Percentiles rank a stretch among this genome's conserved stretches.
Evolutionary conservation across 805 yeast species (phyloP).

Genomic region (Wickerhamiella nectarea): DNA sequence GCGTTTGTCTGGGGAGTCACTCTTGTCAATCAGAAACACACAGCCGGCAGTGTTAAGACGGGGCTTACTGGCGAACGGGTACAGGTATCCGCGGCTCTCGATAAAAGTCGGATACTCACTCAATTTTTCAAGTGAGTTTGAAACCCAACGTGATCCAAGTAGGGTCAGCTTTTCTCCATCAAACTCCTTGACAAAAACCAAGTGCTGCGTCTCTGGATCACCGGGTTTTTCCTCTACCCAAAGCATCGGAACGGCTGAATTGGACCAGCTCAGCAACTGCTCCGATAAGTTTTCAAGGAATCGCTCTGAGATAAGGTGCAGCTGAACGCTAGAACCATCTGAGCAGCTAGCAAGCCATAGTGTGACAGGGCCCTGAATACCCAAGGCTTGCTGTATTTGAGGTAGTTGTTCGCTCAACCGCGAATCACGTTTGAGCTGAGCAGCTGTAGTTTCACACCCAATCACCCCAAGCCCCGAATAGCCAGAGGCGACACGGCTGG

Average conservation of each 20-base stretch:
- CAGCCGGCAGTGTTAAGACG: not conserved
- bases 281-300: slow-evolving; percentile 7
- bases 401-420: slow-evolving; percentile 18
- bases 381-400: slow-evolving; percentile 47
- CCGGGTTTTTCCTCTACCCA: slow-evolving; percentile 14
- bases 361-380: slow-evolving; percentile 38
- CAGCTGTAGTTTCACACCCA: slow-evolving; percentile 6
- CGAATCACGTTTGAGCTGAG: slow-evolving; percentile 14
- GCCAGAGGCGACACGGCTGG: slow-evolving; percentile 7
- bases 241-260: slow-evolving; percentile 10
- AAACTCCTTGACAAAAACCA: slow-evolving; percentile 23
- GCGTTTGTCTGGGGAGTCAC: not conserved
- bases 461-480: slow-evolving; percentile 10
- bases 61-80: not conserved
- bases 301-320: slow-evolving; percentile 1
- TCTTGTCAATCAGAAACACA: not conserved
- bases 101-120: slow-evolving; percentile 27
- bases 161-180: slow-evolving; percentile 45
- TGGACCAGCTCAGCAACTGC: slow-evolving; percentile 12
- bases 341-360: slow-evolving; percentile 5
- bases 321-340: not conserved
- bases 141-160: slow-evolving; percentile 43
- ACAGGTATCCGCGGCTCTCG: not conserved
- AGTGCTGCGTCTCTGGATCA: slow-evolving; percentile 6
- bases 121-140: not conserved